Conservation (phyloP, 2,329 filamentous ascomycete species). For the Xylaria sp. region DNA sequence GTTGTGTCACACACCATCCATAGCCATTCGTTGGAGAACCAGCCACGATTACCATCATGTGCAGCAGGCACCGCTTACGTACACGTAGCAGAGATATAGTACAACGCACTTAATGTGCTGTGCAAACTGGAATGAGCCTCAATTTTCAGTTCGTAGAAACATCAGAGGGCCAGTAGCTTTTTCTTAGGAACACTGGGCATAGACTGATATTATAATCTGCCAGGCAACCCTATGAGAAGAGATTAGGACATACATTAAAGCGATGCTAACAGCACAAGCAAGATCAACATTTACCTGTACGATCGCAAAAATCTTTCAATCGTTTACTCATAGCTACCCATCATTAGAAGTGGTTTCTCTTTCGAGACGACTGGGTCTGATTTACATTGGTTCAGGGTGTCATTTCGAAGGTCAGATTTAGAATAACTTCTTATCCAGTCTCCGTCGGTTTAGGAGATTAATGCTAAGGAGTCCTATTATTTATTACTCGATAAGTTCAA, state of each 20-base stretch:
- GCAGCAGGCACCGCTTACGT: constrained; percentile 13
- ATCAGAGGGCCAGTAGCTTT: not conserved
- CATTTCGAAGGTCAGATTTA: not conserved
- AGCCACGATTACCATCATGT: constrained; percentile 1
- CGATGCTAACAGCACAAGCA: not conserved
- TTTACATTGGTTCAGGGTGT: not conserved
- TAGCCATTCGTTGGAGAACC: constrained; percentile 9
- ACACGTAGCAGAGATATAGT: not conserved
- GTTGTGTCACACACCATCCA: constrained; percentile 13
- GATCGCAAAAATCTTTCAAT: not conserved
- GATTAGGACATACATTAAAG: not conserved
- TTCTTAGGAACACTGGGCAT: not conserved
- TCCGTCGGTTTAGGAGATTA: not conserved
- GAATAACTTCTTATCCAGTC: not conserved
- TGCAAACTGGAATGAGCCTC: constrained; percentile 16
- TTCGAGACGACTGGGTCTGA: not conserved
- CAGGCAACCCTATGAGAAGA: not conserved
- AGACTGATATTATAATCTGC: too few relatives aligned
- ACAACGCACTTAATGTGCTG: not conserved
- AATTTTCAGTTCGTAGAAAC: not conserved
- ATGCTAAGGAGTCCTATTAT: not conserved
- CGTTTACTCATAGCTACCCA: not conserved
- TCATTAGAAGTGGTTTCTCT: not conserved
- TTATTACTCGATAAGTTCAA: not conserved
- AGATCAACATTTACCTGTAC: not conserved